Base-by-base conservation (phyloP, 2,329 filamentous ascomycete genomes). In the Chaetothyriales sp. region DNA sequence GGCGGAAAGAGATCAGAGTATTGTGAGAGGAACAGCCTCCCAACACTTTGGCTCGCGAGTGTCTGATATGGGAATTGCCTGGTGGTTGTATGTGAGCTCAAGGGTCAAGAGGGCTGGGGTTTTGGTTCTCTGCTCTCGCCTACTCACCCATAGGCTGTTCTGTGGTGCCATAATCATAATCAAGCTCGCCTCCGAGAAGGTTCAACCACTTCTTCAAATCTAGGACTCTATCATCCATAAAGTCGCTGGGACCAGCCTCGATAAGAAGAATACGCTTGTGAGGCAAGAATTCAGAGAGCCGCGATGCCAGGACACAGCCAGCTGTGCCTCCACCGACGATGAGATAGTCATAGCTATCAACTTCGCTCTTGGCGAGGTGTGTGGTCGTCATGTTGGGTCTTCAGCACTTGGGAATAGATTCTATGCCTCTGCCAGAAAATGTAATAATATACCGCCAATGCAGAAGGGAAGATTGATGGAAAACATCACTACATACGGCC, bases 21-120 rank as follows among this genome's bases (percentile, higher is more conserved):
- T 95, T 95, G 76, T 94, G 88, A 53, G 84, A 90, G 44, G 87
- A 93, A 75, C 88, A 95, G 59, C 88, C 88, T 59, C 88, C 88
- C 26, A 95, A 77, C 42, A 95, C 87, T 73, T 94, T 94, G 57
- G 88, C 88, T 55, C 88, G 83, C 12, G 88, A 93, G 72, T 94
- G 88, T 57, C 87, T 81, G 70, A 95, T 94, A 70, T 87, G 78
- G 51, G 85, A 92, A 74, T 95, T 95, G 64, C 87, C 86, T 78
- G 69, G 59, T 55, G 57, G 59, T 5, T 25, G n/a, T 43, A 15
- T 26, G 32, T 39, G 42, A 32, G 48, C 6, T 25, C 51, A 44
- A 32, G 15, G 2, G 22, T 22, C 36, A n/a, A n/a, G n/a, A n/a
- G n/a, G n/a, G n/a, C n/a, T n/a, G n/a, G n/a, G n/a, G n/a, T n/a